Conservation (phyloP, 2,329 filamentous ascomycete genomes). For the Claviceps sp. region DNA sequence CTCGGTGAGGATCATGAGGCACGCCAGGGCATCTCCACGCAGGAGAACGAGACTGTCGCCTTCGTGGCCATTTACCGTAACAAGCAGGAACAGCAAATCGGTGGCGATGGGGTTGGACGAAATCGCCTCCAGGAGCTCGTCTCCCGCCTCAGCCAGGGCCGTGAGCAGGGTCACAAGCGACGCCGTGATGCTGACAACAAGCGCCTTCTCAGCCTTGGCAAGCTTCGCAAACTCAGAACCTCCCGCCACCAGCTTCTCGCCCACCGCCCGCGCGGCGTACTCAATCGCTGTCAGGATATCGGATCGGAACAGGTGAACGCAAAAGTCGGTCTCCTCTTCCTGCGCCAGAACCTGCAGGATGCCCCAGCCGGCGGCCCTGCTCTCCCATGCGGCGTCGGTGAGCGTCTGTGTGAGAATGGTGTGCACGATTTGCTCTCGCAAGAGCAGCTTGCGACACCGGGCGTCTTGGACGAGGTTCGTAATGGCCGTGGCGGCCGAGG, state of each 20-base stretch:
- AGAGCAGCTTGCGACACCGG: slow-evolving; percentile 48
- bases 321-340: slow-evolving; percentile 54
- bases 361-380: slow-evolving; percentile 53
- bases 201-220: slow-evolving; percentile 37
- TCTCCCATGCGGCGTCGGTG: slow-evolving; percentile 48
- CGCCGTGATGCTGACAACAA: slow-evolving; percentile 39
- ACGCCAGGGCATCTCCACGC: slow-evolving; percentile 36
- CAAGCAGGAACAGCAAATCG: slow-evolving; percentile 40
- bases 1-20: slow-evolving; percentile 45
- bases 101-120: slow-evolving; percentile 34
- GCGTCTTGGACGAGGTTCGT: slow-evolving; percentile 48
- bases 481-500: slow-evolving; percentile 44
- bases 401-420: slow-evolving; percentile 50
- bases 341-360: slow-evolving; percentile 47
- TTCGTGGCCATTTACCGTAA: slow-evolving; percentile 27
- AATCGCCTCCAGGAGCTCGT: slow-evolving; percentile 45
- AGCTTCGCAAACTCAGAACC: slow-evolving; percentile 31
- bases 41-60: slow-evolving; percentile 25
- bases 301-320: slow-evolving; percentile 48
- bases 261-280: slow-evolving; percentile 37
- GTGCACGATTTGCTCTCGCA: slow-evolving; percentile 52
- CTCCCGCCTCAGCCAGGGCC: slow-evolving; percentile 43
- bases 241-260: slow-evolving; percentile 27
- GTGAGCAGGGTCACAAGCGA: slow-evolving; percentile 40
- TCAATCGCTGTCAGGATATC: slow-evolving; percentile 49